Percentiles rank a stretch among this genome's conserved stretches.
Conservation (phyloP, 2,329 filamentous ascomycete species). For the Colletotrichum chrysophilum region DNA sequence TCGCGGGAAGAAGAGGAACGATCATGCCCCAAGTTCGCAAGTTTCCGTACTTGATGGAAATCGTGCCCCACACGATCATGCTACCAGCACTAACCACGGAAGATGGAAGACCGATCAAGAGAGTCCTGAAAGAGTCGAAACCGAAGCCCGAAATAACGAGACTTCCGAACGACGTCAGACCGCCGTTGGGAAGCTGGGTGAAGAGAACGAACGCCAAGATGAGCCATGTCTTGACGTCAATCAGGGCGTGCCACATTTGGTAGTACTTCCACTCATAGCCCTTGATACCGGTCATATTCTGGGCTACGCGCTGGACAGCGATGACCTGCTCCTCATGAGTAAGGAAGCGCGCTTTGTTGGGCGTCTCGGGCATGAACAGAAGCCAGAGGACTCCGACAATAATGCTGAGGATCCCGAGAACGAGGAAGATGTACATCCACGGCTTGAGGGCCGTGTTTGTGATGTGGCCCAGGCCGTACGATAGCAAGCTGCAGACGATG, state of each 20-base stretch:
- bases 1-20: slow-evolving; percentile 28
- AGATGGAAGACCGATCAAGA: slow-evolving; percentile 26
- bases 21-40: slow-evolving; percentile 31
- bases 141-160: slow-evolving; percentile 27
- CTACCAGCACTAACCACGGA: slow-evolving; percentile 28
- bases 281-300: slow-evolving; percentile 32
- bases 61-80: slow-evolving; percentile 28
- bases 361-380: background rate
- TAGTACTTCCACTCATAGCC: slow-evolving; percentile 27
- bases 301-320: background rate
- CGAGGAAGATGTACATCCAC: background rate
- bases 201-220: slow-evolving; percentile 15
- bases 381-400: background rate
- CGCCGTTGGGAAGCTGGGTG: slow-evolving; percentile 21
- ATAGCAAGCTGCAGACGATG: background rate
- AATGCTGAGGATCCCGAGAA: background rate
- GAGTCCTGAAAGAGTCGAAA: slow-evolving; percentile 25
- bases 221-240: slow-evolving; percentile 21
- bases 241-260: slow-evolving; percentile 25
- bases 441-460: background rate
- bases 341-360: background rate
- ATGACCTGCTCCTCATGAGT: background rate
- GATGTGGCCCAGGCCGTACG: background rate
- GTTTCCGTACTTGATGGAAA: slow-evolving; percentile 28
- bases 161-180: slow-evolving; percentile 24